A percentile compares a stretch with the other conserved stretches of the same genome.
phyloP scores from a whole-genome alignment of 441 rosid genomes.

The Heliophila coronopifolia region DNA sequence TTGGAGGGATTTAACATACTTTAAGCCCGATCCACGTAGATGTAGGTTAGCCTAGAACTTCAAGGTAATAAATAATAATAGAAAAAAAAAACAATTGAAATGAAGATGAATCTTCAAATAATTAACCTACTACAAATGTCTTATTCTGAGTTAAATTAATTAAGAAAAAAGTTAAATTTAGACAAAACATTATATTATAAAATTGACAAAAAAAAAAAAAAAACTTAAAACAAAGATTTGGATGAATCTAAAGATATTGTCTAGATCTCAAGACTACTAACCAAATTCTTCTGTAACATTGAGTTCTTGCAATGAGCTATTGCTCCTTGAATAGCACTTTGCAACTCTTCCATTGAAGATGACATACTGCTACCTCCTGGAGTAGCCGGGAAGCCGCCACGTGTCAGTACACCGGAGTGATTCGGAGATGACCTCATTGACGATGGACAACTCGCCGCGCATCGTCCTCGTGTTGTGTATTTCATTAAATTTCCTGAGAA shows the following conservation, averaged over 20 bases:
- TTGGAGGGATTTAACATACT: no score
- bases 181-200: constrained; percentile 5
- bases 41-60: no score
- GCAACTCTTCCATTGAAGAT: constrained; percentile 85
- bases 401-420: constrained; percentile 67
- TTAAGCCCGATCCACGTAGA: no score
- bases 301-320: constrained; percentile 95
- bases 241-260: background rate
- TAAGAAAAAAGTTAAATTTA: constrained; percentile 10
- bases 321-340: constrained; percentile 87
- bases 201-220: background rate
- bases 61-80: no score
- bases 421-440: constrained; percentile 89
- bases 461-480: constrained; percentile 57
- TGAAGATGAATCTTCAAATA: constrained; percentile 11
- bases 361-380: constrained; percentile 32
- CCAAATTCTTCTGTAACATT: constrained; percentile 45
- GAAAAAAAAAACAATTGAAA: constrained; percentile 3
- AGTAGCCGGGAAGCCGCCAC: constrained; percentile 30
- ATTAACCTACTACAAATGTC: constrained; percentile 21
- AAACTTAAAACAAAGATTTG: background rate
- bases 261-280: constrained; percentile 49
- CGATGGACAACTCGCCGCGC: constrained; percentile 79
- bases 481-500: constrained; percentile 75
- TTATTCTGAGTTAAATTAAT: constrained; percentile 20